A percentile compares a stretch with the other conserved stretches of the same genome.
Evolutionary conservation across 2,329 filamentous ascomycete species (phyloP).

Genomic region (Colletotrichum viniferum): DNA sequence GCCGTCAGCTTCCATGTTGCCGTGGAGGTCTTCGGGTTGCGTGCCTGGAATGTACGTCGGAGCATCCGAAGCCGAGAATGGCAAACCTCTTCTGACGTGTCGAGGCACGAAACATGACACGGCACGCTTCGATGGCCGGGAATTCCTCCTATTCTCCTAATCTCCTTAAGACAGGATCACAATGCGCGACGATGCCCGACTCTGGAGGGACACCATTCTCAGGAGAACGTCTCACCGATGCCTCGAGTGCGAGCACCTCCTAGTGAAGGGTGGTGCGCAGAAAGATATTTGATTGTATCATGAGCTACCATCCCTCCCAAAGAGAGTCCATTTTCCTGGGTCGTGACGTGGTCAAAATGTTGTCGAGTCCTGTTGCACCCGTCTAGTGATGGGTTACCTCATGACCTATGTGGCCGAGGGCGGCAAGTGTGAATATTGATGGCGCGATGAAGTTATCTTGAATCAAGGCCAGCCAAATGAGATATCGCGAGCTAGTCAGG

Average conservation of each 20-base stretch:
- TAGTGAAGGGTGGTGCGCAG: background rate
- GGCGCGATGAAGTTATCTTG: background rate
- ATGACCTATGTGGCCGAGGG: background rate
- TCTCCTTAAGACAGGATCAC: conserved; percentile 13
- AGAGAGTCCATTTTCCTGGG: background rate
- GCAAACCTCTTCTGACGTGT: conserved; percentile 19
- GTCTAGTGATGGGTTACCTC: background rate
- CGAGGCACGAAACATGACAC: background rate
- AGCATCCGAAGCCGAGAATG: background rate
- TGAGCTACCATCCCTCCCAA: background rate
- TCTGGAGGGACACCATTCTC: background rate
- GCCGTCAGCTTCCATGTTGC: background rate
- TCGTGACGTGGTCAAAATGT: conserved; percentile 2
- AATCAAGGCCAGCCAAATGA: background rate
- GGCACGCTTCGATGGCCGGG: background rate
- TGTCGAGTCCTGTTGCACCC: conserved; percentile 17
- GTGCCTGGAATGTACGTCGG: background rate
- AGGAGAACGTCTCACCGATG: background rate
- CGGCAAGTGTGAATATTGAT: background rate
- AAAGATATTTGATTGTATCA: background rate
- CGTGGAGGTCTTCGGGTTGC: background rate
- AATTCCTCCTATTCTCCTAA: conserved; percentile 18
- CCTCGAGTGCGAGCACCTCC: background rate
- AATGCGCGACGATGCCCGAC: background rate
- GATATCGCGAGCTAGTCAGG: background rate